phyloP scores from a whole-genome alignment of 768 basidiomycete genomes.

The Leccinum subgranulosum region DNA sequence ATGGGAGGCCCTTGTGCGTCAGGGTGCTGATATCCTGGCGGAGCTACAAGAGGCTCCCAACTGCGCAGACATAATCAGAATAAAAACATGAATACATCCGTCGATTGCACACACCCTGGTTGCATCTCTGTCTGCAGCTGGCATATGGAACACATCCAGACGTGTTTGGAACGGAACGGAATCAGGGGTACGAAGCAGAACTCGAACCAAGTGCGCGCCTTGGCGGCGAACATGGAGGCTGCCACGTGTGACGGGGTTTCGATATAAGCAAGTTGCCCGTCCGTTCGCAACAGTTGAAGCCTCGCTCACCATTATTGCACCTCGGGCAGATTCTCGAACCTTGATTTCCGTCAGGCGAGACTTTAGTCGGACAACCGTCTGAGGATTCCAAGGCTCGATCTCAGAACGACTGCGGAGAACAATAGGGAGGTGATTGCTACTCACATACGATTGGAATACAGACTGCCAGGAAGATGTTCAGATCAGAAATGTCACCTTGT shows the following conservation, averaged over 20 bases:
- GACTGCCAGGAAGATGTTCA: conserved; percentile 31
- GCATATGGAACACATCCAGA: conserved; percentile 74
- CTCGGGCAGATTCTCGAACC: conserved; percentile 61
- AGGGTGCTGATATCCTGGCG: conserved; percentile 40
- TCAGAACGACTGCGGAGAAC: conserved; percentile 13
- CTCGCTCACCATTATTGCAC: conserved; percentile 63
- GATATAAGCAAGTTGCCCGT: neutral
- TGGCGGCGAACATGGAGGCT: conserved; percentile 63
- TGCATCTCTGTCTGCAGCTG: conserved; percentile 56
- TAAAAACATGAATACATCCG: neutral
- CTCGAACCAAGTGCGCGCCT: conserved; percentile 71
- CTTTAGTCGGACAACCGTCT: conserved; percentile 67
- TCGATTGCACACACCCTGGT: conserved; percentile 40
- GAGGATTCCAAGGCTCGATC: neutral
- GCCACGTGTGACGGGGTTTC: neutral
- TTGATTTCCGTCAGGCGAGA: conserved; percentile 54
- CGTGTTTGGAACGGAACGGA: conserved; percentile 55
- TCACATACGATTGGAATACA: conserved; percentile 52
- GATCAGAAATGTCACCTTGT: neutral
- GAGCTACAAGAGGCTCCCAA: conserved; percentile 35
- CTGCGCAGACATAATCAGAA: conserved; percentile 11
- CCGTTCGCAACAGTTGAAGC: neutral
- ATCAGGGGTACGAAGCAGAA: conserved; percentile 71
- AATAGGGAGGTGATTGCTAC: conserved; percentile 13
- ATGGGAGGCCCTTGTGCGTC: conserved; percentile 11